Conservation (phyloP, 129 eudicot genomes). For the Erigeron canadensis region DNA sequence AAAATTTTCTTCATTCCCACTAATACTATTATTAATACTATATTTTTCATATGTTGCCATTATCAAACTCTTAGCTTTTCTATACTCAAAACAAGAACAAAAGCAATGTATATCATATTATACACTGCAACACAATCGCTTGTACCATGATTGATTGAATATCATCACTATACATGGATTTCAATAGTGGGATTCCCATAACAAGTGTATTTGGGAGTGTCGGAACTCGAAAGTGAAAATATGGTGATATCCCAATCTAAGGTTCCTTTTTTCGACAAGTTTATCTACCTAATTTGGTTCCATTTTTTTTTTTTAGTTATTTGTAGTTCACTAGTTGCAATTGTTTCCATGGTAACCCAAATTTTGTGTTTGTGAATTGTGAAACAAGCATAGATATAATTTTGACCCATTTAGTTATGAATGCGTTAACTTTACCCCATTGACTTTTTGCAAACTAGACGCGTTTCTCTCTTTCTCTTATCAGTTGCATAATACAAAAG, state of each 20-base stretch:
- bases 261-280: conserved; percentile 37
- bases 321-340: no score
- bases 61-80: conserved; percentile 53
- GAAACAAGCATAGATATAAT: no score
- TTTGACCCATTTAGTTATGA: no score
- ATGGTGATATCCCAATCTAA: conserved; percentile 67
- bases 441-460: no score
- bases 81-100: conserved; percentile 60
- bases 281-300: no score
- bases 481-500: no score
- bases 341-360: no score
- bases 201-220: conserved; percentile 72
- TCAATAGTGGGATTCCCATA: conserved; percentile 66
- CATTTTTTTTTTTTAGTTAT: no score
- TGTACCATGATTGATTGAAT: conserved; percentile 64
- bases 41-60: conserved; percentile 18
- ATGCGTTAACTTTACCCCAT: no score
- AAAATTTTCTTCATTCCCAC: no score
- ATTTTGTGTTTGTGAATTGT: no score
- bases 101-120: conserved; percentile 66
- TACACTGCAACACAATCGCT: conserved; percentile 63
- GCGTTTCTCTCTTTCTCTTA: no score
- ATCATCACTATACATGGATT: conserved; percentile 62
- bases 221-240: conserved; percentile 62
- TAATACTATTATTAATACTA: conserved; percentile 3